These are phyloP conservation scores for Plasmodium chabaudi DNA, from an alignment of 169 alveolate genomes.

Conservation along the genomic window DNA sequence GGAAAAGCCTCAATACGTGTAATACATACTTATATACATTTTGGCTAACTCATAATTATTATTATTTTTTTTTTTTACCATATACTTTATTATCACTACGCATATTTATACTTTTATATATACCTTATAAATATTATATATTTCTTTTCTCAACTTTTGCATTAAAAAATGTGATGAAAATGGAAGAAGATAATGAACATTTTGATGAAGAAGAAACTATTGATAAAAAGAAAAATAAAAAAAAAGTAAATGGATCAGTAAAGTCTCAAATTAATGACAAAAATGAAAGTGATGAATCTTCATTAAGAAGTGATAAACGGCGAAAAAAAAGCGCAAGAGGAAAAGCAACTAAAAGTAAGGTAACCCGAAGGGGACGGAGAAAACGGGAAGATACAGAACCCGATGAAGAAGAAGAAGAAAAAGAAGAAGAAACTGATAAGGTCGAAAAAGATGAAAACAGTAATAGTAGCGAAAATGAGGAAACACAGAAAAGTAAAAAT, in stretches of 20 bases:
- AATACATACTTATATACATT: no score
- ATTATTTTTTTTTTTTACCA: no score
- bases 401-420: background rate
- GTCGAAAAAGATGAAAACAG: background rate
- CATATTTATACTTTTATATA: no score
- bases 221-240: conserved; percentile 18
- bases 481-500: background rate
- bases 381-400: background rate
- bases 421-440: background rate
- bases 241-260: conserved; percentile 11
- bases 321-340: background rate
- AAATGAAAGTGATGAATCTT: conserved; percentile 10
- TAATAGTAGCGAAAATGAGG: background rate
- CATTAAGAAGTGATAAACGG: background rate
- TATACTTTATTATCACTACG: no score
- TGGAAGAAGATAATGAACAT: conserved; percentile 35
- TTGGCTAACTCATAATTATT: no score
- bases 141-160: background rate
- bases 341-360: conserved; percentile 4
- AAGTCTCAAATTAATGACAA: conserved; percentile 15
- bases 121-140: background rate
- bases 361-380: background rate
- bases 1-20: no score
- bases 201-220: conserved; percentile 70
- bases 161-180: conserved; percentile 19